A percentile compares a stretch with the other conserved stretches of the same genome.
Conservation (phyloP, 2,329 filamentous ascomycete species). For the Botrytis porri region DNA sequence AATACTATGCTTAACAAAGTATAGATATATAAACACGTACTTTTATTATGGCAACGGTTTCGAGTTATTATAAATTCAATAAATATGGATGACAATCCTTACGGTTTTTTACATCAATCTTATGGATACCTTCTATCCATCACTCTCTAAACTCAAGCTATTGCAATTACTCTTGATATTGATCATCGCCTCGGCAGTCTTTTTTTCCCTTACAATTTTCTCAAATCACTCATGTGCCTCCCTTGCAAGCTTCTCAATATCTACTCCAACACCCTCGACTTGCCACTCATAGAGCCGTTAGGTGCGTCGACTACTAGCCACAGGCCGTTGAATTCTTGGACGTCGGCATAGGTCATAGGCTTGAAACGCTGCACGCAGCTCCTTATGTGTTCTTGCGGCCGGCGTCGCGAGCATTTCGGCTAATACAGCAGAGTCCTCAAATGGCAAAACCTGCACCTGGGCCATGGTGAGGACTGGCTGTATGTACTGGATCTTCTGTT, state of each 20-base stretch:
- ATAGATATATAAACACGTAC: neutral
- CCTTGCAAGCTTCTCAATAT: conserved; percentile 36
- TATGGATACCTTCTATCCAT: neutral
- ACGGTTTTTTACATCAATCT: neutral
- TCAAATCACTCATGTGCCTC: conserved; percentile 46
- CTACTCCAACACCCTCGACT: conserved; percentile 38
- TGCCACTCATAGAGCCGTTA: conserved; percentile 43
- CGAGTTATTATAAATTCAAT: neutral
- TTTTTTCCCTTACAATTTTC: conserved; percentile 38
- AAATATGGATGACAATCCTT: neutral
- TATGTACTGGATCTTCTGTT: conserved; percentile 63
- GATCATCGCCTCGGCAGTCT: neutral
- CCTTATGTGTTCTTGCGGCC: conserved; percentile 31
- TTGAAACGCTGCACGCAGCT: conserved; percentile 44
- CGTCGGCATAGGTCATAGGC: conserved; percentile 48
- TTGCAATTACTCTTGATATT: neutral
- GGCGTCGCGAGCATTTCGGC: conserved; percentile 46
- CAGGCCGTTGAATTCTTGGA: conserved; percentile 18
- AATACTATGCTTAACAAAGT: neutral
- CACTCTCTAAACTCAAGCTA: no score
- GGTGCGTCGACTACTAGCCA: conserved; percentile 18
- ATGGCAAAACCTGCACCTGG: conserved; percentile 56
- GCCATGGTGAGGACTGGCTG: conserved; percentile 57
- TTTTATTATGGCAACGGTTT: neutral
- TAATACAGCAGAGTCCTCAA: conserved; percentile 48